These are phyloP conservation scores for Gliomastix tumulicola DNA, from an alignment of 2,329 filamentous ascomycete genomes.

Conservation along the genomic window DNA sequence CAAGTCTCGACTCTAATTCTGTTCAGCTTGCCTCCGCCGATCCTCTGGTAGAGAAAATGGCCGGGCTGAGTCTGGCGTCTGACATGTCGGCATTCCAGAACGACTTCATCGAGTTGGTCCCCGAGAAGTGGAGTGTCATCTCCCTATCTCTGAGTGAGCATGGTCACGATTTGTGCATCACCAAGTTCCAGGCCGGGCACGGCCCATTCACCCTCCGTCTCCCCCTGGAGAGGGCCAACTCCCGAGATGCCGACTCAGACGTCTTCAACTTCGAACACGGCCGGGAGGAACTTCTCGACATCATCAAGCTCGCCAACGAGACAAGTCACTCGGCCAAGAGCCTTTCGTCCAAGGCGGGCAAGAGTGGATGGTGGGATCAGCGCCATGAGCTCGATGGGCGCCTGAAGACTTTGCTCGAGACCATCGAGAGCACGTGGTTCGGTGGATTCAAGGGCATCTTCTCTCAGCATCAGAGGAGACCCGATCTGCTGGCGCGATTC, in stretches of 20 bases:
- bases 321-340: conserved; percentile 70
- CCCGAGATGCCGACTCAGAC: conserved; percentile 69
- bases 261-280: conserved; percentile 80
- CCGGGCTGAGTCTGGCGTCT: conserved; percentile 30
- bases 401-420: conserved; percentile 70
- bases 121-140: conserved; percentile 74
- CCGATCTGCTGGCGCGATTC: conserved; percentile 65
- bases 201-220: conserved; percentile 82
- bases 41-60: conserved; percentile 6
- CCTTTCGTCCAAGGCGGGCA: conserved; percentile 66
- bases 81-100: conserved; percentile 63
- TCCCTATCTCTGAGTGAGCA: conserved; percentile 80
- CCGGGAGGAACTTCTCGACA: conserved; percentile 70
- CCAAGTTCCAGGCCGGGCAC: conserved; percentile 69
- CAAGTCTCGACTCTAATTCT: too few species aligned
- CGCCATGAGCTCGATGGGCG: conserved; percentile 73
- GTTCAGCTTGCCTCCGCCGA: conserved; percentile 7
- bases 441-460: conserved; percentile 95
- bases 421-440: conserved; percentile 89
- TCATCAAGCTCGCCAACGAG: conserved; percentile 74
- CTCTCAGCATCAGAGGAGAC: conserved; percentile 59
- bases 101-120: conserved; percentile 81
- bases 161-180: conserved; percentile 78
- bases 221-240: conserved; percentile 75
- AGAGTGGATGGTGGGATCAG: conserved; percentile 83